Conservation (phyloP, 2,329 filamentous ascomycete genomes). For the Aschersonia sp. region DNA sequence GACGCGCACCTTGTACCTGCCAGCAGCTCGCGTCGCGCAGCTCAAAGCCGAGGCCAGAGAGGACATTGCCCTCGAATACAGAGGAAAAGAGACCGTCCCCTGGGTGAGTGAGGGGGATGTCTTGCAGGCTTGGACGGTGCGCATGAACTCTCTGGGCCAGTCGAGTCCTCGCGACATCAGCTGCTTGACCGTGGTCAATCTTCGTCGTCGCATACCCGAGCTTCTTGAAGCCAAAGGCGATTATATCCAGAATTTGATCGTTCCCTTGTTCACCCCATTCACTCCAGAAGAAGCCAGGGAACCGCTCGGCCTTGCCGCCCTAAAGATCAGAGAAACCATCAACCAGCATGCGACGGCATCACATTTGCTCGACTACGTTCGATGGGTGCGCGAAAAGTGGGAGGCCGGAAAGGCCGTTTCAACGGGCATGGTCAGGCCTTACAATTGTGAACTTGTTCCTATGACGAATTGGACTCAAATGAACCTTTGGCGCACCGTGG, state of each 20-base stretch:
- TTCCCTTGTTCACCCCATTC: slow-evolving; percentile 9
- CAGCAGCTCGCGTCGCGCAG: slow-evolving; percentile 12
- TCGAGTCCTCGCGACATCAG: slow-evolving; percentile 10
- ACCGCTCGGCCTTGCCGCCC: slow-evolving; percentile 14
- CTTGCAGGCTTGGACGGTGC: slow-evolving; percentile 24
- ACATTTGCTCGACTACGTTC: slow-evolving; percentile 16
- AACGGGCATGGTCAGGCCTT: slow-evolving; percentile 14
- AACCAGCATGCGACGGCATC: slow-evolving; percentile 17
- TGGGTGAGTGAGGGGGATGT: slow-evolving; percentile 34
- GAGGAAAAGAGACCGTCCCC: not conserved
- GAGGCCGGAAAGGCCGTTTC: slow-evolving; percentile 7
- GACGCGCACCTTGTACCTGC: slow-evolving; percentile 24
- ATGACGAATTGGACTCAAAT: slow-evolving; percentile 24
- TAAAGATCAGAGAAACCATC: slow-evolving; percentile 16
- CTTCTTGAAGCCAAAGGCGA: slow-evolving; percentile 7
- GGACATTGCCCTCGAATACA: slow-evolving; percentile 11
- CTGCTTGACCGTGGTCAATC: slow-evolving; percentile 11
- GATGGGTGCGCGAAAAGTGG: slow-evolving; percentile 8
- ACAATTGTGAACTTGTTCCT: slow-evolving; percentile 16
- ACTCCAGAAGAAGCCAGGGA: slow-evolving; percentile 8
- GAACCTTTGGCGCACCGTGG: slow-evolving; percentile 16
- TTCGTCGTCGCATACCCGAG: slow-evolving; percentile 12
- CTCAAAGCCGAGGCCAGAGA: slow-evolving; percentile 17
- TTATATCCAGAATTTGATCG: slow-evolving; percentile 14
- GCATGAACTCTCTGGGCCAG: slow-evolving; percentile 8